Percentiles rank a stretch among this genome's conserved stretches.
Evolutionary conservation across 305 asterid species (phyloP).

Genomic region (Fraxinus latifolia): DNA sequence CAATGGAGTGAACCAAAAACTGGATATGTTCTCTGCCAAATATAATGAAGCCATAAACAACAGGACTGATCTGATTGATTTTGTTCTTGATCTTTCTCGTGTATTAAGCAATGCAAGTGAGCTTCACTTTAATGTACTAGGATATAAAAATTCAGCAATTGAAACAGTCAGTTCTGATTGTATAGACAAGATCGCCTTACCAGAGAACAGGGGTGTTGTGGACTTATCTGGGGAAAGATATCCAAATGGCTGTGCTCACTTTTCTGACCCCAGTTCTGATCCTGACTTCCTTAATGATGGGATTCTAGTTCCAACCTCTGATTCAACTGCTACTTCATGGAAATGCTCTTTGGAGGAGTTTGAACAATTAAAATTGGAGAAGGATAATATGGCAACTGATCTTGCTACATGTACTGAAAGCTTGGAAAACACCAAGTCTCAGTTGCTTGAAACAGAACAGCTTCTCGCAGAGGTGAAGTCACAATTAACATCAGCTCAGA

Average conservation of each 20-base stretch:
- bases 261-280: constrained; percentile 78
- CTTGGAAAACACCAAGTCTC: constrained; percentile 63
- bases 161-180: constrained; percentile 50
- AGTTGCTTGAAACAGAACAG: constrained; percentile 64
- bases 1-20: constrained; percentile 43
- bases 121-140: constrained; percentile 42
- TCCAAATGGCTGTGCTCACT: constrained; percentile 48
- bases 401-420: constrained; percentile 56
- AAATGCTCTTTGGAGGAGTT: constrained; percentile 85
- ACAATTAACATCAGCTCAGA: constrained; percentile 68
- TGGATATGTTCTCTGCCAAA: constrained; percentile 51
- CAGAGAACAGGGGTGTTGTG: constrained; percentile 46
- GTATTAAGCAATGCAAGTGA: constrained; percentile 44
- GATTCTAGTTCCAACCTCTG: constrained; percentile 76
- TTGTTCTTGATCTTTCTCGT: constrained; percentile 51
- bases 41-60: constrained; percentile 47
- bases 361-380: constrained; percentile 77
- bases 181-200: constrained; percentile 62
- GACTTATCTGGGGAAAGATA: constrained; percentile 36
- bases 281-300: constrained; percentile 76
- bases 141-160: constrained; percentile 42
- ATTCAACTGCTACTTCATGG: constrained; percentile 55
- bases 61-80: constrained; percentile 41
- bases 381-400: constrained; percentile 58
- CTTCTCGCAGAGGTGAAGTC: constrained; percentile 73